Evolutionary conservation across 257 asterid genomes (phyloP).

Genomic region (Jacaranda copaia): DNA sequence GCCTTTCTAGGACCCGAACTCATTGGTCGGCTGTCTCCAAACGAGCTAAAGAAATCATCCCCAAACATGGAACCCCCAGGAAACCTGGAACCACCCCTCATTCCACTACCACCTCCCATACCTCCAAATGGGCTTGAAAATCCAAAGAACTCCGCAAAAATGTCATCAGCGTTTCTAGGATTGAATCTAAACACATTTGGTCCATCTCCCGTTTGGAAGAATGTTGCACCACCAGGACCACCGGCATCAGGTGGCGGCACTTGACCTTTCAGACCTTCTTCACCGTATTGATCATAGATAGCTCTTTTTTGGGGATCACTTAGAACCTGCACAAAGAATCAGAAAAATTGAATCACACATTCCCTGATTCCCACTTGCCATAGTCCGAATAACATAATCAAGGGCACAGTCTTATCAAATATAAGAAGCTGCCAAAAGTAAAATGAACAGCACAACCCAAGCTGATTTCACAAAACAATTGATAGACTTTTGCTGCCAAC

Average conservation of each 20-base stretch:
- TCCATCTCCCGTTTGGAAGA: slow-evolving; percentile 77
- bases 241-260: slow-evolving; percentile 75
- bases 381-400: too few species aligned
- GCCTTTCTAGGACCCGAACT: slow-evolving; percentile 71
- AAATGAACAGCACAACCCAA: background rate
- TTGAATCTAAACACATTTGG: slow-evolving; percentile 76
- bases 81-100: slow-evolving; percentile 65
- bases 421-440: background rate
- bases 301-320: slow-evolving; percentile 86
- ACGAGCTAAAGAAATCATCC: slow-evolving; percentile 75
- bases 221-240: slow-evolving; percentile 73
- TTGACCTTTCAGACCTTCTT: slow-evolving; percentile 91
- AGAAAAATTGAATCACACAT: background rate
- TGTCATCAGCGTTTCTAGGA: slow-evolving; percentile 82
- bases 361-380: background rate
- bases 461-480: background rate
- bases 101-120: slow-evolving; percentile 66
- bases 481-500: background rate
- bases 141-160: slow-evolving; percentile 84
- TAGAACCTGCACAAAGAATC: slow-evolving; percentile 57
- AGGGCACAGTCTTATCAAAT: too few species aligned
- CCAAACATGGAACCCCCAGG: slow-evolving; percentile 76
- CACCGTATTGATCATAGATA: slow-evolving; percentile 88
- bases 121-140: slow-evolving; percentile 76
- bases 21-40: slow-evolving; percentile 66